Percentiles rank a stretch among this genome's conserved stretches.
Evolutionary conservation across 108 stramenopile species (phyloP).

Genomic region (Cylindrotheca fusiformis): DNA sequence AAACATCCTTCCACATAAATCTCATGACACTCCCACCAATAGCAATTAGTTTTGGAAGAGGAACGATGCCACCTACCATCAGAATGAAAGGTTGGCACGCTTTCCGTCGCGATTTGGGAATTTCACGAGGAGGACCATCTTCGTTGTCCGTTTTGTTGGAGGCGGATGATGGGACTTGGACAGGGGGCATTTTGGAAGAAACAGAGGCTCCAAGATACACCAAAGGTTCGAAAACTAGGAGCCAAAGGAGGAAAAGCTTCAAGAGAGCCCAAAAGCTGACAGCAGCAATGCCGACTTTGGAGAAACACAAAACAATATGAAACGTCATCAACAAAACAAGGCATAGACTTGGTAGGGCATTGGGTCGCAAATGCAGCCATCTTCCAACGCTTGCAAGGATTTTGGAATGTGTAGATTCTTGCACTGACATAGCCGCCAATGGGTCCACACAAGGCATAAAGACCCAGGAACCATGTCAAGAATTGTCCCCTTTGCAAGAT

Average conservation of each 20-base stretch:
- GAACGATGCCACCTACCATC: constrained; percentile 93
- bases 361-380: constrained; percentile 75
- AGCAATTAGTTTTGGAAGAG: constrained; percentile 98
- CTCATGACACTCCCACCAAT: constrained; percentile 99
- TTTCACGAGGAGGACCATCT: constrained; percentile 89
- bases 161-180: constrained; percentile 88
- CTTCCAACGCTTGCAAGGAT: constrained; percentile 84
- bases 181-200: constrained; percentile 79
- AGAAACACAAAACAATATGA: constrained; percentile 77
- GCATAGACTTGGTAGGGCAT: constrained; percentile 73
- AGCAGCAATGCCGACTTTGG: constrained; percentile 90
- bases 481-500: constrained; percentile 95
- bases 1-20: constrained; percentile 95
- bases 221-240: constrained; percentile 87
- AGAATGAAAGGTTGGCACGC: constrained; percentile 64
- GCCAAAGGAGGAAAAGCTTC: constrained; percentile 88
- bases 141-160: no score
- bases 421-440: constrained; percentile 88
- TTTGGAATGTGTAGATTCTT: constrained; percentile 92
- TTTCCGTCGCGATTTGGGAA: constrained; percentile 91
- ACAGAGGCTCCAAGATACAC: constrained; percentile 95
- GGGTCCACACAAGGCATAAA: constrained; percentile 91
- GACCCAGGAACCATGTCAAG: constrained; percentile 87
- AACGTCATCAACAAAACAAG: constrained; percentile 82
- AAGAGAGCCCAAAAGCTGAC: constrained; percentile 90